A percentile compares a stretch with the other conserved stretches of the same genome.
These are phyloP conservation scores for Nicotiana obtusifolia DNA, from an alignment of 257 asterid species.

Conservation along the genomic window DNA sequence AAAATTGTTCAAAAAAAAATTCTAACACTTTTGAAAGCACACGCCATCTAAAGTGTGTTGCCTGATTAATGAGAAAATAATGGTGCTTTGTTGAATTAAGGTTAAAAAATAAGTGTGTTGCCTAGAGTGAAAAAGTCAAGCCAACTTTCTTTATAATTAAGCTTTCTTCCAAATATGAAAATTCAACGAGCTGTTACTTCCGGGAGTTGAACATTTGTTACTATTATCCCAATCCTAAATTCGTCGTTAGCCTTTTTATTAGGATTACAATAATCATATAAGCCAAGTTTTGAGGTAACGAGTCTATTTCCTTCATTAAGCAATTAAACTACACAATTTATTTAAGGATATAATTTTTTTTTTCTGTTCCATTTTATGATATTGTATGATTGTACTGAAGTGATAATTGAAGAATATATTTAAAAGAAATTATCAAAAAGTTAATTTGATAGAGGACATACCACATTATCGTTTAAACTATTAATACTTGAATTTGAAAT, in stretches of 20 bases:
- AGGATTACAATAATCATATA: too few relatives aligned
- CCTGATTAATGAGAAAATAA: too few relatives aligned
- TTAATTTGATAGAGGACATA: neutral
- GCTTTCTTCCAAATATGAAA: neutral
- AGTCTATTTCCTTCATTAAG: neutral
- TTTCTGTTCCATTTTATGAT: neutral
- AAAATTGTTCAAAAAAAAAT: too few relatives aligned
- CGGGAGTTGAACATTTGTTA: neutral
- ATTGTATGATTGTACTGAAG: neutral
- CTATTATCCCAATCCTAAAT: neutral
- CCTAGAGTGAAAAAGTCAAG: neutral
- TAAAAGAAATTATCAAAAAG: neutral
- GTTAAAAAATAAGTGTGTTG: neutral
- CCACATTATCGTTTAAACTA: too few relatives aligned
- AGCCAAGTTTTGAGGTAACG: neutral
- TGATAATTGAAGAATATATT: neutral
- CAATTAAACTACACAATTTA: neutral
- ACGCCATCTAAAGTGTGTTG: too few relatives aligned
- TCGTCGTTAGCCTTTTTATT: neutral
- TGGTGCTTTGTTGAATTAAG: too few relatives aligned
- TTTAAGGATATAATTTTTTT: neutral
- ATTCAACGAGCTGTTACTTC: neutral
- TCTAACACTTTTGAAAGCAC: too few relatives aligned
- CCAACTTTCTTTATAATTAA: neutral
- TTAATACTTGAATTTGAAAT: too few relatives aligned